Base-by-base conservation (phyloP, 805 yeast genomes). In the Starmerella asiatica region DNA sequence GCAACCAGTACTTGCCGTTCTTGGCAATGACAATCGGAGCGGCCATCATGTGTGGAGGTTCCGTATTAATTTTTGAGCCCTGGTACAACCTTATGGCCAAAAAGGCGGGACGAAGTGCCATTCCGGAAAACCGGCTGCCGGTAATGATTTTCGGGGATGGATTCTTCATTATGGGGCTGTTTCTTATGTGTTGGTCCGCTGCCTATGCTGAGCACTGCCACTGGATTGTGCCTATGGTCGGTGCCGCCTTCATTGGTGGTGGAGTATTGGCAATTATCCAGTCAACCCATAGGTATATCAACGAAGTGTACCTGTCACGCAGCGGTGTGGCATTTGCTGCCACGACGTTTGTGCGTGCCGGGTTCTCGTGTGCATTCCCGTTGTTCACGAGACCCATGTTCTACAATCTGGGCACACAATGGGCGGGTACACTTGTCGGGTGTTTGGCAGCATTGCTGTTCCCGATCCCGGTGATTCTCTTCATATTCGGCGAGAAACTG, bases 171-270 rank as follows among this genome's bases (percentile, higher is more conserved):
- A 63, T 73, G 38, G 95, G 94, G 36, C 63, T 84, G 46, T 67
- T 84, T 50, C 81, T 94, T 93, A 65, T 85, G 54, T 73, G 83
- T 41, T 85, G 94, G 94, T 65, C 88, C 8, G 94, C 80, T 71
- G 24, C 86, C 83, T 40, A 94, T 56, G 26, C 26, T 23, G 26
- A 23, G 26, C 57, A 59, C 28, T 72, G 82, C 29, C 93, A 76
- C 53, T 71, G 75, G 75, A 56, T 68, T 12, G 71, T 67, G 4
- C 81, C 78, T 21, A 62, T 68, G 57, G 57, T 75, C 31, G 79
- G 75, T 6, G 65, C 73, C 16, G 61, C 64, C 9, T 49, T 70
- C 20, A 67, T 72, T 40, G 73, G 73, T 3, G 54, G 61, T 42
- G 79, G 77, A 5, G 65, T 74, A 46, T 56, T 74, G 34, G 61